A percentile compares a stretch with the other conserved stretches of the same genome.
These are phyloP conservation scores for Ceraceosorus guamensis DNA, from an alignment of 1,284 basidiomycete genomes.

Conservation along the genomic window DNA sequence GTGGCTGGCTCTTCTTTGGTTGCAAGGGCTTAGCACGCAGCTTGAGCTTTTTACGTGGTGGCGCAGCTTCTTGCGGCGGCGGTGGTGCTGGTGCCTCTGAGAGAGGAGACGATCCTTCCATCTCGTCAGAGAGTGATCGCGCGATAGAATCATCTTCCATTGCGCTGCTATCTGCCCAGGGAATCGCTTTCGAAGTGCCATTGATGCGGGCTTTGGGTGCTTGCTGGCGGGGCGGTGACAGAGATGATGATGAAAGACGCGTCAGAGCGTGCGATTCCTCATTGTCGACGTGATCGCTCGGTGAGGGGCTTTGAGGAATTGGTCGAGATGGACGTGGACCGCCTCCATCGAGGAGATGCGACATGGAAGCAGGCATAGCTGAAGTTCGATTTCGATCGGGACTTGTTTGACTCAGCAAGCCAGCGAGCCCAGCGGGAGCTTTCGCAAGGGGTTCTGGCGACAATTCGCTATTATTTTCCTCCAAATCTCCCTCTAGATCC, in stretches of 20 bases:
- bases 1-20: not conserved
- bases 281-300: not conserved
- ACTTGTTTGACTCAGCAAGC: not conserved
- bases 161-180: no score
- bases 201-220: no score
- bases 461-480: not conserved
- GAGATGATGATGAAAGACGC: not conserved
- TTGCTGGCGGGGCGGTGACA: not conserved
- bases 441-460: conserved; percentile 19
- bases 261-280: not conserved
- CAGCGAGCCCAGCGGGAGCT: conserved; percentile 1
- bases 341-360: conserved; percentile 5
- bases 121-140: not conserved
- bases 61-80: not conserved
- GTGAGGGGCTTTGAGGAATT: not conserved
- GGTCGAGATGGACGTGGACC: not conserved
- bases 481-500: not conserved
- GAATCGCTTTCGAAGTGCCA: no score
- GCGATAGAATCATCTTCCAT: not conserved
- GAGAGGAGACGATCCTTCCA: not conserved
- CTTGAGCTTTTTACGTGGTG: conserved; percentile 1
- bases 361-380: conserved; percentile 2
- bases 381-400: not conserved
- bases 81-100: not conserved
- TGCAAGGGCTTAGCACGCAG: conserved; percentile 3